Conservation (phyloP, 805 yeast genomes). For the Candida boleticola region DNA sequence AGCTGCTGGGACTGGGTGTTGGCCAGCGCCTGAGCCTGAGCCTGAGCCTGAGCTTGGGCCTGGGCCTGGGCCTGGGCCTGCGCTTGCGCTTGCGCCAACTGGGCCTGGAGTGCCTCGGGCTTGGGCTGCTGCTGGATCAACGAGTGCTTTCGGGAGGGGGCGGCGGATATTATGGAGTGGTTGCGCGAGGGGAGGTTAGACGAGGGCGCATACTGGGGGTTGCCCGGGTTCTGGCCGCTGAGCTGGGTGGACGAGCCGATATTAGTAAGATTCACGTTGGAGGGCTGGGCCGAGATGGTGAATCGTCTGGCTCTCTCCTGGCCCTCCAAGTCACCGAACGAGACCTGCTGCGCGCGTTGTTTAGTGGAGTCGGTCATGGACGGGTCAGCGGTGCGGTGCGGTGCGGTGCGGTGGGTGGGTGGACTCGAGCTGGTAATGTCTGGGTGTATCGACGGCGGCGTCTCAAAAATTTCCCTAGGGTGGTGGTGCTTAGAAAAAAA, state of each 20-base stretch:
- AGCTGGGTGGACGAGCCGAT: neutral
- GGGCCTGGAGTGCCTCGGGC: neutral
- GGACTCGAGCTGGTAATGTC: no score
- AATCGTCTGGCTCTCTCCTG: constrained; percentile 39
- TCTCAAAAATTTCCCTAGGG: no score
- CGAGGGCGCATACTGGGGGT: no score
- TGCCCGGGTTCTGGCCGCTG: neutral
- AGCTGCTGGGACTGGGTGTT: neutral
- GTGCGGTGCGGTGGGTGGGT: no score
- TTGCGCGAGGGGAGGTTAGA: neutral
- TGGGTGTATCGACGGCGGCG: no score
- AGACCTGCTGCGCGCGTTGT: constrained; percentile 17
- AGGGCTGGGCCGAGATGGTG: constrained; percentile 45
- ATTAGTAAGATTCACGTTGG: constrained; percentile 23
- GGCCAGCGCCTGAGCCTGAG: constrained; percentile 1
- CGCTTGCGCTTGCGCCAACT: constrained; percentile 7
- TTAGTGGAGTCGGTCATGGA: neutral
- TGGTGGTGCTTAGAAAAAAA: no score
- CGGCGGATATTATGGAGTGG: constrained; percentile 1
- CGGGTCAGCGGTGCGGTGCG: no score
- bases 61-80: neutral
- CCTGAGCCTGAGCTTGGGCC: neutral
- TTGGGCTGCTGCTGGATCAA: neutral
- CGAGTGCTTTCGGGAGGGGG: neutral
- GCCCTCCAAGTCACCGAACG: constrained; percentile 34